A percentile compares a stretch with the other conserved stretches of the same genome.
Conservation (phyloP, 202 grass and related monocot species). For the Dendrocalamus latiflorus region DNA sequence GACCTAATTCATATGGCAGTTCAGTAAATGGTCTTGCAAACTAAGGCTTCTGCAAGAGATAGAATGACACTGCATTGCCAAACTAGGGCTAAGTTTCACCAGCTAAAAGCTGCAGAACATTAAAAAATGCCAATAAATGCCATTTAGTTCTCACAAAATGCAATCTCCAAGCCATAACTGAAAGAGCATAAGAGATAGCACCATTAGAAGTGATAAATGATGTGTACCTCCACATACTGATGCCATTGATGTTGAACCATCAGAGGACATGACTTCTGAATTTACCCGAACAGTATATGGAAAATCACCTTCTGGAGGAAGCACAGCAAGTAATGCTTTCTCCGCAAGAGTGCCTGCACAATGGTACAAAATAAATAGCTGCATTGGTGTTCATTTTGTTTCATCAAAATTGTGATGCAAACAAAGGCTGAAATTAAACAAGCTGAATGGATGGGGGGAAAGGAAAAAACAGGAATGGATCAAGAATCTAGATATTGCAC, state of each 20-base stretch:
- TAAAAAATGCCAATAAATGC: background rate
- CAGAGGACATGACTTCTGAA: conserved; percentile 97
- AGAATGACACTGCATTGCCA: background rate
- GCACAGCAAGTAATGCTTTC: conserved; percentile 89
- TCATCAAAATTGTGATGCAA: background rate
- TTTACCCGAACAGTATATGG: conserved; percentile 93
- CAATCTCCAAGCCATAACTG: background rate
- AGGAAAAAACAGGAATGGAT: background rate
- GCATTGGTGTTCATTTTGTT: background rate
- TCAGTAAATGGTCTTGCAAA: conserved; percentile 2
- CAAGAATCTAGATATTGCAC: background rate
- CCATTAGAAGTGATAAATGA: background rate
- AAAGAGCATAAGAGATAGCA: background rate
- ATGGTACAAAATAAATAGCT: conserved; percentile 23
- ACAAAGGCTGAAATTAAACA: background rate
- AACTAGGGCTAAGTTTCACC: background rate
- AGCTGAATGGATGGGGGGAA: background rate
- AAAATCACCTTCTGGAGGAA: conserved; percentile 89
- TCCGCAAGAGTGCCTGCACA: conserved; percentile 86
- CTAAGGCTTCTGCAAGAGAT: background rate
- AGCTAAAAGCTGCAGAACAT: conserved; percentile 4
- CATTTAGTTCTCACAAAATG: background rate
- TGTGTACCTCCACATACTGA: conserved; percentile 90
- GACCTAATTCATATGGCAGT: conserved; percentile 13
- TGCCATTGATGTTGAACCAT: conserved; percentile 98